A percentile compares a stretch with the other conserved stretches of the same genome.
Conservation (phyloP, 163 green algal genomes). For the Coccomyxa subellipsoidea region DNA sequence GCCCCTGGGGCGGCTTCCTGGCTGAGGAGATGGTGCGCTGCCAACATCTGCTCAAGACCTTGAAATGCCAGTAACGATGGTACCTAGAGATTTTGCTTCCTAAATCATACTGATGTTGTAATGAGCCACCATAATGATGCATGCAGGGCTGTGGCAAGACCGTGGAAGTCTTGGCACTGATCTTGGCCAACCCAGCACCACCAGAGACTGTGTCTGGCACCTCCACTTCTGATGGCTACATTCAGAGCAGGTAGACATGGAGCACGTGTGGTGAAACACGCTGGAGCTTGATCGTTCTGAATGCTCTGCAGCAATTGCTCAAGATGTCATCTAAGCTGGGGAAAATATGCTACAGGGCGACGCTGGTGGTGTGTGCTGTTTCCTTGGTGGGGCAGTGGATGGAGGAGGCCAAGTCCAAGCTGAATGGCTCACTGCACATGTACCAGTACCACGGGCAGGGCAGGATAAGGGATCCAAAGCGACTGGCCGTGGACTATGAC, state of each 20-base stretch:
- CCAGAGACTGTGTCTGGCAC: not conserved
- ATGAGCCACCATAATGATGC: too few species aligned
- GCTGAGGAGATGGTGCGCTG: conserved; percentile 38
- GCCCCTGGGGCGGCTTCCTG: conserved; percentile 55
- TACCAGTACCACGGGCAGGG: conserved; percentile 47
- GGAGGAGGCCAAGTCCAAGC: conserved; percentile 46
- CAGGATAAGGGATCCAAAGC: conserved; percentile 22
- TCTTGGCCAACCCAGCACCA: conserved; percentile 55
- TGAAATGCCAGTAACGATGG: too few species aligned
- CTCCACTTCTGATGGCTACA: not conserved
- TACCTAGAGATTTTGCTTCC: too few species aligned
- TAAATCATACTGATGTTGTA: too few species aligned
- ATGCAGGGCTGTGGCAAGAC: conserved; percentile 53
- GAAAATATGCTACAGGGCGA: conserved; percentile 28
- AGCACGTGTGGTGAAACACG: too few species aligned
- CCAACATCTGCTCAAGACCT: too few species aligned
- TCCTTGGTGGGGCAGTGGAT: conserved; percentile 71
- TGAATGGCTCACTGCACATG: conserved; percentile 27
- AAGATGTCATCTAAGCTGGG: too few species aligned
- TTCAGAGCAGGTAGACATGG: not conserved
- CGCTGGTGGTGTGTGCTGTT: conserved; percentile 57
- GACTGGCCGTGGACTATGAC: conserved; percentile 52
- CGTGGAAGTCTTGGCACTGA: conserved; percentile 60
- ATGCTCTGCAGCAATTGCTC: too few species aligned
- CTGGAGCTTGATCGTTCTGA: too few species aligned